phyloP scores from a whole-genome alignment of 495 filamentous ascomycete species.

The Penicillium samsonianum region DNA sequence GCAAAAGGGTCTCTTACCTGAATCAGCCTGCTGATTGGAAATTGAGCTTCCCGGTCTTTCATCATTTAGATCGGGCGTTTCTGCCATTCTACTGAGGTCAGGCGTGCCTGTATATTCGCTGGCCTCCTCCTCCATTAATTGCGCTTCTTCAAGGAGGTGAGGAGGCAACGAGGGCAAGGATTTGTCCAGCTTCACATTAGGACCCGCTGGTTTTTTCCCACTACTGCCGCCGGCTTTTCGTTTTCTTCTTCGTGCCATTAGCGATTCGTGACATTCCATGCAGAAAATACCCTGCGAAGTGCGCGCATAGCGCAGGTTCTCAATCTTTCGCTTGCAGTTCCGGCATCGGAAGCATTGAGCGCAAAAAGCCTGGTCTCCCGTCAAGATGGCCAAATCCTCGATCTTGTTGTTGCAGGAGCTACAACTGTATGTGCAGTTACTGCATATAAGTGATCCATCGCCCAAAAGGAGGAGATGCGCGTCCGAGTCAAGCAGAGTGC shows the following conservation, averaged over 20 bases:
- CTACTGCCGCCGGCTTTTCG: slow-evolving; percentile 64
- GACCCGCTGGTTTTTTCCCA: slow-evolving; percentile 54
- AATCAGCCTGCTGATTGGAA: slow-evolving; percentile 15
- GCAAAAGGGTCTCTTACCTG: slow-evolving; percentile 24
- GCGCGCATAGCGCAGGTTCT: slow-evolving; percentile 95
- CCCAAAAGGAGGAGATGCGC: slow-evolving; percentile 96
- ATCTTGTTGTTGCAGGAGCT: slow-evolving; percentile 97
- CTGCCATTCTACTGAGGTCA: slow-evolving; percentile 44
- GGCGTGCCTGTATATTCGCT: slow-evolving; percentile 69
- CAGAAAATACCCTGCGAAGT: slow-evolving; percentile 99
- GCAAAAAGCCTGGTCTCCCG: slow-evolving; percentile 98
- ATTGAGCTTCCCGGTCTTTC: slow-evolving; percentile 15
- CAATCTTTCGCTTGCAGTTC: slow-evolving; percentile 98
- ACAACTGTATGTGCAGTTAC: slow-evolving; percentile 99
- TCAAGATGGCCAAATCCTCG: slow-evolving; percentile 96
- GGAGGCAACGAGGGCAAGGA: slow-evolving; percentile 90
- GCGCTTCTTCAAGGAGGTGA: slow-evolving; percentile 63
- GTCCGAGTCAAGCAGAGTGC: slow-evolving; percentile 93
- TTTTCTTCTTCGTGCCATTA: slow-evolving; percentile 95
- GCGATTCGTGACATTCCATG: slow-evolving; percentile 98
- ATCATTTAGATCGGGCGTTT: slow-evolving; percentile 19
- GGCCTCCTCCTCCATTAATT: slow-evolving; percentile 65
- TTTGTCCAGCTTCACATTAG: slow-evolving; percentile 78
- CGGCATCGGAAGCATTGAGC: slow-evolving; percentile 95
- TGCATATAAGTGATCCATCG: slow-evolving; percentile 97